Evolutionary conservation across 306 rosid genomes (phyloP).

Genomic region (Acacia melanoxylon): DNA sequence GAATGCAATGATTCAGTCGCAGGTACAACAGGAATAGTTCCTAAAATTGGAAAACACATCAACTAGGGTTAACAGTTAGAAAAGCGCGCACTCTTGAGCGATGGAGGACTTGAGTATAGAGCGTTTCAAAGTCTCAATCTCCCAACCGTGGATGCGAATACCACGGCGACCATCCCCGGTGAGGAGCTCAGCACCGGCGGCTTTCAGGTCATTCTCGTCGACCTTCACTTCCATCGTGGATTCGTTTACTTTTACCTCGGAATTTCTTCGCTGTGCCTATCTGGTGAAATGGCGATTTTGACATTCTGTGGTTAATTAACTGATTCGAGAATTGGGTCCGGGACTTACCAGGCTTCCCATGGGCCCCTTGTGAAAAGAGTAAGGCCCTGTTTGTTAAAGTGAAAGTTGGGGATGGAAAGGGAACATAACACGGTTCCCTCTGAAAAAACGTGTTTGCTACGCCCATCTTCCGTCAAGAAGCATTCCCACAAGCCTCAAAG

Average conservation of each 20-base stretch:
- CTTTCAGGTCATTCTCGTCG: slow-evolving; percentile 75
- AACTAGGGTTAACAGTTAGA: slow-evolving; percentile 23
- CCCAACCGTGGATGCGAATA: slow-evolving; percentile 81
- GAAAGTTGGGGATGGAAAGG: no score
- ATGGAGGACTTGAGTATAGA: slow-evolving; percentile 77
- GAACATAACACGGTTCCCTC: no score
- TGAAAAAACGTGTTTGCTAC: no score
- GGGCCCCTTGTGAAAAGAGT: background rate
- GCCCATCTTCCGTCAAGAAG: no score
- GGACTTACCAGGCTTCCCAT: background rate
- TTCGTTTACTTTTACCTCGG: background rate
- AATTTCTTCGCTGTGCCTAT: background rate
- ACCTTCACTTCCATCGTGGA: slow-evolving; percentile 62
- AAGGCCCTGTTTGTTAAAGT: background rate
- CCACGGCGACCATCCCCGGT: slow-evolving; percentile 67
- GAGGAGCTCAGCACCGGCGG: slow-evolving; percentile 80
- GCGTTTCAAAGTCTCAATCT: slow-evolving; percentile 68
- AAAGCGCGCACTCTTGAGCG: slow-evolving; percentile 42
- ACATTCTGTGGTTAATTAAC: background rate
- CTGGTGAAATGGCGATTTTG: background rate
- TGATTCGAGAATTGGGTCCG: background rate
- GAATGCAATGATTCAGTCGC: background rate
- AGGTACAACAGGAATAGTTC: background rate
- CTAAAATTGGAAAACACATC: background rate
- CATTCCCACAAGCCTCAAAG: no score